A percentile compares a stretch with the other conserved stretches of the same genome.
These are phyloP conservation scores for Cladosporium sp. DNA, from an alignment of 2,329 filamentous ascomycete species.

Conservation along the genomic window DNA sequence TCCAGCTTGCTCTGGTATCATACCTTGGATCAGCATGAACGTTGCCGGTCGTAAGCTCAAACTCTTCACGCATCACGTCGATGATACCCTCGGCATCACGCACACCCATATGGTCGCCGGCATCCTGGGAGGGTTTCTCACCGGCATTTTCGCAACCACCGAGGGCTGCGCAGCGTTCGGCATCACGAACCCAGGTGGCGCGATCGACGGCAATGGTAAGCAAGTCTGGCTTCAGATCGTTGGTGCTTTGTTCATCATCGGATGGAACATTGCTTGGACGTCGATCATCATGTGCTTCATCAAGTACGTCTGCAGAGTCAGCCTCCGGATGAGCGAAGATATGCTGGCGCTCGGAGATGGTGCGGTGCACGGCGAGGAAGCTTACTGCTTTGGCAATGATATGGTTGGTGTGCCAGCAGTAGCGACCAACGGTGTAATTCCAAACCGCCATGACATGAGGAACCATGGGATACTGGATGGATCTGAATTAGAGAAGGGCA, in stretches of 20 bases:
- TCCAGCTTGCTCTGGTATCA: constrained; percentile 36
- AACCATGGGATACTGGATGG: no score
- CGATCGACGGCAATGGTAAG: constrained; percentile 48
- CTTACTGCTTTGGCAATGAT: constrained; percentile 30
- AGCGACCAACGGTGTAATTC: no score
- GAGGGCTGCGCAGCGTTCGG: constrained; percentile 47
- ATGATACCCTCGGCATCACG: constrained; percentile 51
- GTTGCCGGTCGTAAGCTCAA: constrained; percentile 44
- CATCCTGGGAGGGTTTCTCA: constrained; percentile 43
- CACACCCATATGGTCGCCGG: constrained; percentile 49
- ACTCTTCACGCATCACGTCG: constrained; percentile 55
- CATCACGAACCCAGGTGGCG: constrained; percentile 43
- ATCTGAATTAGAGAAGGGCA: neutral
- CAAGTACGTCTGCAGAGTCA: constrained; percentile 46
- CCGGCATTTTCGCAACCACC: constrained; percentile 45
- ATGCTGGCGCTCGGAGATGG: constrained; percentile 45
- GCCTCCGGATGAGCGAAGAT: constrained; percentile 46
- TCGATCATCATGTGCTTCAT: constrained; percentile 48
- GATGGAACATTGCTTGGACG: constrained; percentile 50
- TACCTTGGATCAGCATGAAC: constrained; percentile 50
- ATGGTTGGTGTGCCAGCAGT: constrained; percentile 18
- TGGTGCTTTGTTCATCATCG: constrained; percentile 47
- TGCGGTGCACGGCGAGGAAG: constrained; percentile 47
- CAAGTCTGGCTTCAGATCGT: constrained; percentile 50
- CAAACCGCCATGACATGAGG: no score